Percentiles rank a stretch among this genome's conserved stretches.
phyloP scores from a whole-genome alignment of 208 protist genomes.

The Porcisia hertigi region DNA sequence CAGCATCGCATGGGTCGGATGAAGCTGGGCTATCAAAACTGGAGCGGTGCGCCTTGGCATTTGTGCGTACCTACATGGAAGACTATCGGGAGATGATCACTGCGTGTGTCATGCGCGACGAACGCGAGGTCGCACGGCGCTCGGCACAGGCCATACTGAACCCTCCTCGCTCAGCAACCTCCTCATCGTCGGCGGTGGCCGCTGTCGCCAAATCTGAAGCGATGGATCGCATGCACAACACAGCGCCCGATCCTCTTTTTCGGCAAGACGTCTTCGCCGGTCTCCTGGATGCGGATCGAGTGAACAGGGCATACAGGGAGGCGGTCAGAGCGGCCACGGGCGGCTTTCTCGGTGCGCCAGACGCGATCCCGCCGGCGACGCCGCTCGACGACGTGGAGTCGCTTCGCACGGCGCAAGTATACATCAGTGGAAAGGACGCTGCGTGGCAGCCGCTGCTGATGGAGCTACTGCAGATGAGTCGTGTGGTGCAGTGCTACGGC shows the following conservation, averaged over 20 bases:
- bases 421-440: slow-evolving; percentile 73
- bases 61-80: slow-evolving; percentile 41
- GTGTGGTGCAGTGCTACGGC: slow-evolving; percentile 76
- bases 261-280: slow-evolving; percentile 1
- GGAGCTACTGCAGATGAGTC: slow-evolving; percentile 55
- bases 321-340: neutral
- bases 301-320: slow-evolving; percentile 23
- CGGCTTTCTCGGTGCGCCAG: neutral
- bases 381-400: slow-evolving; percentile 45
- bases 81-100: slow-evolving; percentile 49
- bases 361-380: neutral
- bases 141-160: slow-evolving; percentile 54
- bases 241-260: slow-evolving; percentile 15
- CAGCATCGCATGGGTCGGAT: neutral
- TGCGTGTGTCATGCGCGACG: slow-evolving; percentile 61
- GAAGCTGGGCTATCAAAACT: slow-evolving; percentile 26
- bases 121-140: slow-evolving; percentile 53
- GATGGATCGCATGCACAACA: neutral
- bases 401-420: slow-evolving; percentile 43
- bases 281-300: slow-evolving; percentile 8
- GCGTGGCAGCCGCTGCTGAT: slow-evolving; percentile 75
- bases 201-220: neutral
- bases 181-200: neutral
- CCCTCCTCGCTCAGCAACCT: neutral
- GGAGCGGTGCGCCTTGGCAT: slow-evolving; percentile 46